Evolutionary conservation across 371 early-diverging fungal genomes (phyloP).

Genomic region (Mucor velutinosus): DNA sequence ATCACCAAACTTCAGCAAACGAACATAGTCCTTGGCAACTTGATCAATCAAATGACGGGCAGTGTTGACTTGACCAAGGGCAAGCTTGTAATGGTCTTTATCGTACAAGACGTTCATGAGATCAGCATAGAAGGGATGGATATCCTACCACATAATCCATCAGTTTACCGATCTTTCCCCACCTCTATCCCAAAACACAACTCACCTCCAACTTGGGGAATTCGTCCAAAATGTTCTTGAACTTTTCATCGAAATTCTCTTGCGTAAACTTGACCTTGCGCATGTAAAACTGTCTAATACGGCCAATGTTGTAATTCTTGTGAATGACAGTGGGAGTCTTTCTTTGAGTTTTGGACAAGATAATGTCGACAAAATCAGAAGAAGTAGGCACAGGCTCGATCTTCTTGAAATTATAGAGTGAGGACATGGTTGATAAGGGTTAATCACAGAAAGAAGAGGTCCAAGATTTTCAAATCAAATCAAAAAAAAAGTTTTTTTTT

Average conservation of each 20-base stretch:
- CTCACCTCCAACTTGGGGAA: slow-evolving; percentile 99
- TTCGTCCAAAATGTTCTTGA: slow-evolving; percentile 91
- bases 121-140: slow-evolving; percentile 99
- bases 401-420: slow-evolving; percentile 96
- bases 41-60: slow-evolving; percentile 95
- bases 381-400: slow-evolving; percentile 97
- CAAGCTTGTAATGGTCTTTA: slow-evolving; percentile 99
- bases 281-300: slow-evolving; percentile 99
- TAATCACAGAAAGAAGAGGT: not conserved
- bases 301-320: slow-evolving; percentile 92
- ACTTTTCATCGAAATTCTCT: slow-evolving; percentile 96
- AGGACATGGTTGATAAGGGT: slow-evolving; percentile 17
- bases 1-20: slow-evolving; percentile 99
- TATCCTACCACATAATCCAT: slow-evolving; percentile 65
- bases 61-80: slow-evolving; percentile 98
- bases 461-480: not conserved
- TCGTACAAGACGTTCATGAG: slow-evolving; percentile 99
- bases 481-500: not conserved
- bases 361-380: slow-evolving; percentile 97
- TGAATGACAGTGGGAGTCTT: slow-evolving; percentile 99
- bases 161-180: not conserved
- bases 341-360: slow-evolving; percentile 98
- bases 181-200: not conserved
- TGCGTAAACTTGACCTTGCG: slow-evolving; percentile 99
- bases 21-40: slow-evolving; percentile 97